Evolutionary conservation across 2,329 filamentous ascomycete genomes (phyloP), one percentile per base, ranked within the genome.

Genomic region (Nothophoma quercina): DNA sequence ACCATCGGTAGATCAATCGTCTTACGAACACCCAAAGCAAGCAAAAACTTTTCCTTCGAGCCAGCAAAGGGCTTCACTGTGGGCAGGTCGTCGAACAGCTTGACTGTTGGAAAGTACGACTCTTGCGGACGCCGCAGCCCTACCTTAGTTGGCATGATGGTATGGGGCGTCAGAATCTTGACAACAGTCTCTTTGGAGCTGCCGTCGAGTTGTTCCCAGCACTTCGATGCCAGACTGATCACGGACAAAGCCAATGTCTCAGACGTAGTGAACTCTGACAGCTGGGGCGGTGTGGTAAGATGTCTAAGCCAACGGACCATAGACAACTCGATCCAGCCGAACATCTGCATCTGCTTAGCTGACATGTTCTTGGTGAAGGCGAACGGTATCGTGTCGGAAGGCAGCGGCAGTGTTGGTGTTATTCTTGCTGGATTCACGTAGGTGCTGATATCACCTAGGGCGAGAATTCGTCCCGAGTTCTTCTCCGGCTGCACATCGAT

Each of bases 1-100:
- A 99, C 96, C 23, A 96, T 93, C 25, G 91, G 91, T 2, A 99
- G 79, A 63, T 99, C 95, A 16, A 99, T 88, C 0, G 95, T 99
- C 77, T 98, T 98, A 53, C 95, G 87, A 21, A 99, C 93, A 3
- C 95, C 93, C 25, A 99, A 79, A 2, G 90, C 85, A 2, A 83
- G 78, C 34, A 99, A 76, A 56, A 99, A 90, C 71, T 96, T 97
- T 36, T 98, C 93, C 70, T 97, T 98, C 10, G 97, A 84, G 25
- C 87, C 85, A 32, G 88, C 59, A 39, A 73, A 86, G 34, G 93
- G 86, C 10, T 88, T 85, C 1, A 98, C 86, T 10, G 88, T 87
- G 0, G 95, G 93, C 13, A 99, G 79, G 70, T 99, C 95, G 56
- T 97, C 92, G 67, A 99, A 99, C 0, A 99, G 79, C 71, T 91